Base-by-base conservation (phyloP, 78 protist genomes). In the Diacronema lutheri region DNA sequence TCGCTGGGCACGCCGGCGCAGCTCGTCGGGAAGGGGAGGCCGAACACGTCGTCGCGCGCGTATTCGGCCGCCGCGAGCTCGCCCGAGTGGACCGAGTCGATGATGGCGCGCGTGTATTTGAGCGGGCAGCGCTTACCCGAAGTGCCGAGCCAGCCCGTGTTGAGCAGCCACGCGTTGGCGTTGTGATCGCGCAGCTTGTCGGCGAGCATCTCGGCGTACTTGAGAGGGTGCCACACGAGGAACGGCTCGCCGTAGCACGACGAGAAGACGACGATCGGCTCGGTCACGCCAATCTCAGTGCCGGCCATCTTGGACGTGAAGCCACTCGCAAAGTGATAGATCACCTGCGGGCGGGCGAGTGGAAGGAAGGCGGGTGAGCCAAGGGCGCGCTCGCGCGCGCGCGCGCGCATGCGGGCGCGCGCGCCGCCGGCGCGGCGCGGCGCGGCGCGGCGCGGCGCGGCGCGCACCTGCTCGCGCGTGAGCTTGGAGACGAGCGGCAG, bases 291-390 rank as follows among this genome's bases (percentile, higher is more conserved):
- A 40, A 46, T 84, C 88, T 97, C 98, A 26, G 98, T 96, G 33
- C 98, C 98, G 13, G 94, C 97, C 65, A 84, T 87, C 92, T 97
- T 97, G 73, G 98, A 95, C 21, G 99, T 97, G 96, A 96, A 97
- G 40, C 99, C 99, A 21, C 90, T 84, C 89, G 96, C 78, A 84
- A 97, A 96, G 88, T 94, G 96, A 92, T 94, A 97, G 96, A 93
- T 92, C 60, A 96, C 96, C 91, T 94, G 97, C 35, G 77, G 93
- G 11, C 95, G 90, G 68, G 93, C 86, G 69, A 97, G 93, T n/a
- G n/a, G n/a, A n/a, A n/a, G n/a, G n/a, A n/a, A n/a, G n/a, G n/a
- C n/a, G n/a, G n/a, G n/a, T n/a, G n/a, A n/a, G n/a, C n/a, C n/a
- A n/a, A n/a, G n/a, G n/a, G n/a, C n/a, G n/a, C n/a, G n/a, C n/a